These are phyloP conservation scores for Ophiocordyceps sinensis DNA, from an alignment of 2,329 filamentous ascomycete species.

Conservation along the genomic window DNA sequence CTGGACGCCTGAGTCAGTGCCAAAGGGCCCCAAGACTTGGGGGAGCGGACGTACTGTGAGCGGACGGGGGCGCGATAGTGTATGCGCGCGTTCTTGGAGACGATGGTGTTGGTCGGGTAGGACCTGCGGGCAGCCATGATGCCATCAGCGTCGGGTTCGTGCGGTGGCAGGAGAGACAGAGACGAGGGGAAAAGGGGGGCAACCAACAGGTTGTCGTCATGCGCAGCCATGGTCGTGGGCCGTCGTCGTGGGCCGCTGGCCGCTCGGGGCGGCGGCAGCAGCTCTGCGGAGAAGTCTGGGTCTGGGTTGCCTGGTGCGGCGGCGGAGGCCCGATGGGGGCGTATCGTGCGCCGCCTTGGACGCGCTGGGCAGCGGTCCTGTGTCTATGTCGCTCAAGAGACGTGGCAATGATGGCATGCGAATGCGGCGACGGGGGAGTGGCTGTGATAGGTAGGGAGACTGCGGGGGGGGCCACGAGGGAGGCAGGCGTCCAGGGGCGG, in stretches of 20 bases:
- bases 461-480: no score
- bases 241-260: constrained; percentile 2
- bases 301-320: background rate
- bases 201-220: constrained; percentile 36
- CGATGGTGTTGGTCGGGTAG: constrained; percentile 50
- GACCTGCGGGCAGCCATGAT: constrained; percentile 27
- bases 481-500: no score
- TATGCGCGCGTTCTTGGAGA: constrained; percentile 44
- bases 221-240: constrained; percentile 33
- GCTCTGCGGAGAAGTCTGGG: background rate
- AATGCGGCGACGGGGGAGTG: no score
- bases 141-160: background rate
- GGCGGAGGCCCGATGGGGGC: background rate
- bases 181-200: background rate
- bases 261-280: constrained; percentile 1
- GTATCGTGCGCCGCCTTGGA: background rate
- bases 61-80: constrained; percentile 55
- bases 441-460: no score
- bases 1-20: constrained; percentile 22
- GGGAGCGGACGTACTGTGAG: constrained; percentile 38
- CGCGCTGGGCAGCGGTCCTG: background rate
- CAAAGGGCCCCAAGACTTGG: background rate
- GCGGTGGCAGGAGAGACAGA: background rate
- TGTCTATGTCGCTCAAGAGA: background rate
- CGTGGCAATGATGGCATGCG: background rate